Evolutionary conservation across 2,329 filamentous ascomycete species (phyloP).

Genomic region (Alternaria alternata): DNA sequence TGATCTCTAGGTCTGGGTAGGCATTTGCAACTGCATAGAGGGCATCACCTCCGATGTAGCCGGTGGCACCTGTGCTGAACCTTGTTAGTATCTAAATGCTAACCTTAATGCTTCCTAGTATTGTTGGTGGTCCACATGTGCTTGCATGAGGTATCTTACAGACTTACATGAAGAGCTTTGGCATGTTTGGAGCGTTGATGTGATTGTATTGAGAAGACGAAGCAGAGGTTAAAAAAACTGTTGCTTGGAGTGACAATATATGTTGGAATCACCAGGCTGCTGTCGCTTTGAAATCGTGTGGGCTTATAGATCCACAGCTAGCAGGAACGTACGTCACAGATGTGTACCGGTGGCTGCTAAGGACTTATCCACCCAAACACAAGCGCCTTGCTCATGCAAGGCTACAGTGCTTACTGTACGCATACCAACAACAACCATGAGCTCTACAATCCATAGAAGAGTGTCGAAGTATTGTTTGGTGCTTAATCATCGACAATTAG

Average conservation of each 20-base stretch:
- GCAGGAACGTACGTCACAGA: conserved; percentile 18
- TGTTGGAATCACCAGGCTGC: background rate
- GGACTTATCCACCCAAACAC: background rate
- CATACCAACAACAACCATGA: background rate
- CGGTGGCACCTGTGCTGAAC: conserved; percentile 41
- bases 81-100: background rate
- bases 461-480: background rate
- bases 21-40: conserved; percentile 51
- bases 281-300: background rate
- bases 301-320: conserved; percentile 1
- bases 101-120: background rate
- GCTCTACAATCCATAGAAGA: background rate
- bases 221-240: background rate
- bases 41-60: conserved; percentile 45
- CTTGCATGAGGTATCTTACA: background rate
- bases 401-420: background rate
- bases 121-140: background rate
- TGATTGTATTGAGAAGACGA: background rate
- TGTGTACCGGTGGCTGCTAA: conserved; percentile 2
- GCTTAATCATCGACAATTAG: background rate
- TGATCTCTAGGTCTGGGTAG: conserved; percentile 60
- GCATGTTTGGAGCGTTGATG: conserved; percentile 22
- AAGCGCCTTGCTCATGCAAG: background rate
- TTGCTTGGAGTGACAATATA: background rate
- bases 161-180: conserved; percentile 41